Conservation (phyloP, 345 rosid species). For the Capsella bursapastoris region DNA sequence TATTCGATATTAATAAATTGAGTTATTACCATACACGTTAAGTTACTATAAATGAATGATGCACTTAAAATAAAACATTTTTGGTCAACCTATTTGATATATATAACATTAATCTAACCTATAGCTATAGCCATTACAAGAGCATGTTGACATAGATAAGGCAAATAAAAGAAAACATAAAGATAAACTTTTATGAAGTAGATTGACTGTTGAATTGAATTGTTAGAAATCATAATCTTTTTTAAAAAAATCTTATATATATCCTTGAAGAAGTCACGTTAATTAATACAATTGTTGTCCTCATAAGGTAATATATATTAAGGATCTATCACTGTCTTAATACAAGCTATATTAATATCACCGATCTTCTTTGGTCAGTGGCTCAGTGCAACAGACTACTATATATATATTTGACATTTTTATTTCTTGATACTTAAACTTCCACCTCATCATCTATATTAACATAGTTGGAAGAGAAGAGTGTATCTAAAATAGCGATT, state of each 20-base stretch:
- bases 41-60: neutral
- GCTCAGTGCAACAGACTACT: neutral
- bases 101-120: neutral
- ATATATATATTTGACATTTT: neutral
- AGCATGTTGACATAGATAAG: conserved; percentile 7
- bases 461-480: too few species aligned
- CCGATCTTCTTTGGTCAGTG: neutral
- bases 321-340: neutral
- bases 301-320: neutral
- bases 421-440: neutral
- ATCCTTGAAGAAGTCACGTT: neutral
- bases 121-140: neutral
- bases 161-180: neutral
- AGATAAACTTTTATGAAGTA: neutral
- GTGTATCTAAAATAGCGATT: too few species aligned
- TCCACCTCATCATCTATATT: neutral
- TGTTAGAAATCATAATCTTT: neutral
- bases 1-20: neutral
- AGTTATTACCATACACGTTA: neutral
- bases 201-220: neutral
- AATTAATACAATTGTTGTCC: neutral
- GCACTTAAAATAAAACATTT: neutral
- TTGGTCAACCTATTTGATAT: neutral
- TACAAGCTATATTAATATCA: conserved; percentile 6
- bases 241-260: neutral